phyloP scores from a whole-genome alignment of 73 alveolate genomes.

The Paramecium bursaria region DNA sequence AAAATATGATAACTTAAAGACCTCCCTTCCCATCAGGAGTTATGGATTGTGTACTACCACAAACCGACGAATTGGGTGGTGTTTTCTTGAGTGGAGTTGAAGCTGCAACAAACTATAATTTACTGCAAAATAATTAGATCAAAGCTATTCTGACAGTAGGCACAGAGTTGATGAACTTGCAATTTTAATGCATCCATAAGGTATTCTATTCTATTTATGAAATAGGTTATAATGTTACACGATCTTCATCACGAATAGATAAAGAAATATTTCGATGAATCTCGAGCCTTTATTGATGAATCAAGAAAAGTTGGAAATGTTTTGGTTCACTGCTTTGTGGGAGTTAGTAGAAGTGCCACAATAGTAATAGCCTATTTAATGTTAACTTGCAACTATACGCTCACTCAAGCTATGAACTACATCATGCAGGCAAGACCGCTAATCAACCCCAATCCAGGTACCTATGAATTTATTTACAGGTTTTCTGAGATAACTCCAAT shows the following conservation, averaged over 20 bases:
- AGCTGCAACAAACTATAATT: conserved; percentile 37
- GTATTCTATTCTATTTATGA: neutral
- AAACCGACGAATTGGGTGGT: conserved; percentile 4
- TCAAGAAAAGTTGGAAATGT: conserved; percentile 78
- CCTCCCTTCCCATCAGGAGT: conserved; percentile 63
- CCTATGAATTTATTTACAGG: no score
- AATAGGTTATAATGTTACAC: conserved; percentile 12
- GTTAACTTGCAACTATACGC: conserved; percentile 58
- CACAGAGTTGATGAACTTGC: conserved; percentile 22
- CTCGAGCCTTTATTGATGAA: conserved; percentile 26
- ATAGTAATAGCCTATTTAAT: conserved; percentile 89
- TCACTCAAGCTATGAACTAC: neutral
- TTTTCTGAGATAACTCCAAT: conserved; percentile 13
- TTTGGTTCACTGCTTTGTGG: conserved; percentile 91
- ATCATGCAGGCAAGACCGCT: conserved; percentile 27
- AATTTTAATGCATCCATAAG: conserved; percentile 26
- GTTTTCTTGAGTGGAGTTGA: conserved; percentile 44
- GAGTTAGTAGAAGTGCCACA: conserved; percentile 91
- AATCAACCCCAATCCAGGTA: conserved; percentile 60
- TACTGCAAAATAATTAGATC: conserved; percentile 21
- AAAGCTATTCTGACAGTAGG: conserved; percentile 58
- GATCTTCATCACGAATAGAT: conserved; percentile 40
- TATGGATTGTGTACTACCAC: conserved; percentile 44
- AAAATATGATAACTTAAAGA: conserved; percentile 22
- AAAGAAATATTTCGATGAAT: conserved; percentile 44